Conservation (phyloP, 2,329 filamentous ascomycete species). For the Grosmannia clavigera region DNA sequence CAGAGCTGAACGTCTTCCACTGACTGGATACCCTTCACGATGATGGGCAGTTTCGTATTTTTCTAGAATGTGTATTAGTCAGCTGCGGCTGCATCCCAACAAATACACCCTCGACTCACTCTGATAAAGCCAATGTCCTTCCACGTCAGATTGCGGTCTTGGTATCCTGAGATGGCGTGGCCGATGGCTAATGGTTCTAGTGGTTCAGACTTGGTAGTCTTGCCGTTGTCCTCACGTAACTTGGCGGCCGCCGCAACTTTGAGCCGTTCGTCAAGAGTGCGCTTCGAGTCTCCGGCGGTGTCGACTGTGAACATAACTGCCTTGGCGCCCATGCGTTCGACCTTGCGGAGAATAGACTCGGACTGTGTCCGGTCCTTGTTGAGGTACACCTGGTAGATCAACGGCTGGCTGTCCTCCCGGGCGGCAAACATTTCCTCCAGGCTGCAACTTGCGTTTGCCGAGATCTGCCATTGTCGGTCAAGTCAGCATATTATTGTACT, state of each 20-base stretch:
- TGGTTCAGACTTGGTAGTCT: neutral
- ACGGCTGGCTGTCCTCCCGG: neutral
- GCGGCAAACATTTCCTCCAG: slow-evolving; percentile 4
- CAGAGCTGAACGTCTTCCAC: slow-evolving; percentile 39
- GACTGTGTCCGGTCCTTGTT: slow-evolving; percentile 4
- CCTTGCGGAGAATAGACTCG: slow-evolving; percentile 5
- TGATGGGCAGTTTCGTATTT: slow-evolving; percentile 34
- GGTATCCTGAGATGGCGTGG: slow-evolving; percentile 26
- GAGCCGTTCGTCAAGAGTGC: slow-evolving; percentile 13
- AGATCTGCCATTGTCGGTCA: neutral
- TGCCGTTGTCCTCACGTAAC: neutral
- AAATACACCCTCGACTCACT: slow-evolving; percentile 19
- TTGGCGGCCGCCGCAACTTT: neutral
- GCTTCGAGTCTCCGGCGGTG: slow-evolving; percentile 29
- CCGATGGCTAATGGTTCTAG: neutral
- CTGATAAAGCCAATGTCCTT: slow-evolving; percentile 46
- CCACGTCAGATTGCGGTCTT: slow-evolving; percentile 38
- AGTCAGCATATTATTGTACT: neutral
- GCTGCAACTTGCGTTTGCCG: slow-evolving; percentile 7
- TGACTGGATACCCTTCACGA: slow-evolving; percentile 48
- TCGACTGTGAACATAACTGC: slow-evolving; percentile 30
- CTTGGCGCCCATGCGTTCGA: slow-evolving; percentile 6
- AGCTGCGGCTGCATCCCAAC: neutral
- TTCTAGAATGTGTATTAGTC: neutral
- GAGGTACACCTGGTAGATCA: slow-evolving; percentile 5